Percentiles rank a stretch among this genome's conserved stretches.
These are phyloP conservation scores for Moricandia arvensis DNA, from an alignment of 345 rosid genomes.

Conservation along the genomic window DNA sequence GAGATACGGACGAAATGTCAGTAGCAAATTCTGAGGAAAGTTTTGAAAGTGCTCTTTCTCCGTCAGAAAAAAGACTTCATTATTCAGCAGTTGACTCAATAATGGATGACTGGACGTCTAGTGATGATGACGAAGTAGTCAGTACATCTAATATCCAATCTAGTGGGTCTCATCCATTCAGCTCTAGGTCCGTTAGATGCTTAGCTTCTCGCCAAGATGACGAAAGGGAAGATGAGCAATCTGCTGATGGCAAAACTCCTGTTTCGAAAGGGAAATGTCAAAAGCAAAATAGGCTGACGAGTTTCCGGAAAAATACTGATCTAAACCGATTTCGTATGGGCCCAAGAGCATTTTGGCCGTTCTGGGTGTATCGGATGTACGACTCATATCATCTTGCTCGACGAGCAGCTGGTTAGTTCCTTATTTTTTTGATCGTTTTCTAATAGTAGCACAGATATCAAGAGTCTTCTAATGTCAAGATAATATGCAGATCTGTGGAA, in stretches of 20 bases:
- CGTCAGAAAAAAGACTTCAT: conserved; percentile 61
- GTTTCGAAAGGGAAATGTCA: conserved; percentile 34
- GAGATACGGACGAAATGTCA: conserved; percentile 50
- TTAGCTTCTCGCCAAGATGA: conserved; percentile 30
- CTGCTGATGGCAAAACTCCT: conserved; percentile 33
- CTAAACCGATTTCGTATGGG: conserved; percentile 46
- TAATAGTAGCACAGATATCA: background rate
- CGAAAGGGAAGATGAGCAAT: conserved; percentile 15
- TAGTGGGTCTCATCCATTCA: conserved; percentile 34
- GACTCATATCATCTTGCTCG: conserved; percentile 86
- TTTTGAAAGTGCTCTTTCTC: conserved; percentile 80
- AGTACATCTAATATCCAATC: conserved; percentile 40
- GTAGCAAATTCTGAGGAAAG: conserved; percentile 69
- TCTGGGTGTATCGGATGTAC: conserved; percentile 82
- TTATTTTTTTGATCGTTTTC: background rate
- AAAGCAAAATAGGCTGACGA: conserved; percentile 39
- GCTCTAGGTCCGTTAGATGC: conserved; percentile 32
- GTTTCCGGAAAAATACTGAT: conserved; percentile 31
- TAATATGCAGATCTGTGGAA: conserved; percentile 84
- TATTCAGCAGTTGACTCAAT: conserved; percentile 52
- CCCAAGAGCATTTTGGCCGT: conserved; percentile 79
- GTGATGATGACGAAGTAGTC: conserved; percentile 55
- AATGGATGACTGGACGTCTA: conserved; percentile 61
- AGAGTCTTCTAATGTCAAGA: conserved; percentile 12
- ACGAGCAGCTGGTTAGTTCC: conserved; percentile 75